Percentiles rank a stretch among this genome's conserved stretches.
These are phyloP conservation scores for Monosporozyma unispora DNA, from an alignment of 805 yeast genomes.

Conservation along the genomic window DNA sequence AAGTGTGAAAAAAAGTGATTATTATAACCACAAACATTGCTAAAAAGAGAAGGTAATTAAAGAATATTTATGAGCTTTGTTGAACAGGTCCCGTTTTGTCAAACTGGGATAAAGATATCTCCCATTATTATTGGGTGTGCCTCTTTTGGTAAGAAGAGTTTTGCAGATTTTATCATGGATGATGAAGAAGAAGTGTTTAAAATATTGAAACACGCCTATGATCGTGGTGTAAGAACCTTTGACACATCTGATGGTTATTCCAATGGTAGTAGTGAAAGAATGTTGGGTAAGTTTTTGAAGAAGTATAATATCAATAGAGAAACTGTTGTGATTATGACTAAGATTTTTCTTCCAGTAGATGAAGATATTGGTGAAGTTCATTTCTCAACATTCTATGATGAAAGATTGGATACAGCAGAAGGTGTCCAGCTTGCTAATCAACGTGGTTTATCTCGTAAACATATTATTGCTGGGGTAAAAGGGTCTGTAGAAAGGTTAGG, in stretches of 20 bases:
- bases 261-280: slow-evolving; percentile 18
- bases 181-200: slow-evolving; percentile 38
- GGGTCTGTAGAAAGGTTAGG: slow-evolving; percentile 40
- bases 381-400: neutral
- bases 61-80: slow-evolving; percentile 1
- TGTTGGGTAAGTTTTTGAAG: slow-evolving; percentile 2
- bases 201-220: slow-evolving; percentile 39
- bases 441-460: slow-evolving; percentile 39
- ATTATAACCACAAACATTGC: too few species aligned
- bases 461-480: slow-evolving; percentile 37
- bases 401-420: neutral
- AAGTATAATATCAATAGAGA: slow-evolving; percentile 2
- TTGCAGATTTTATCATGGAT: slow-evolving; percentile 39
- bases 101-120: slow-evolving; percentile 38
- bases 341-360: slow-evolving; percentile 1
- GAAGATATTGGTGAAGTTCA: slow-evolving; percentile 2
- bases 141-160: slow-evolving; percentile 38
- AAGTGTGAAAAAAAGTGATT: too few species aligned
- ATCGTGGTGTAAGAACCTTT: slow-evolving; percentile 37
- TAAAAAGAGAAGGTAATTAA: too few species aligned
- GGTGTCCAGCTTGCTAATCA: slow-evolving; percentile 26
- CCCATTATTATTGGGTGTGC: slow-evolving; percentile 46
- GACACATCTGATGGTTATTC: slow-evolving; percentile 42
- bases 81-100: slow-evolving; percentile 6
- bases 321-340: slow-evolving; percentile 6